Evolutionary conservation across 306 rosid species (phyloP).

Genomic region (Cajanus cajan): DNA sequence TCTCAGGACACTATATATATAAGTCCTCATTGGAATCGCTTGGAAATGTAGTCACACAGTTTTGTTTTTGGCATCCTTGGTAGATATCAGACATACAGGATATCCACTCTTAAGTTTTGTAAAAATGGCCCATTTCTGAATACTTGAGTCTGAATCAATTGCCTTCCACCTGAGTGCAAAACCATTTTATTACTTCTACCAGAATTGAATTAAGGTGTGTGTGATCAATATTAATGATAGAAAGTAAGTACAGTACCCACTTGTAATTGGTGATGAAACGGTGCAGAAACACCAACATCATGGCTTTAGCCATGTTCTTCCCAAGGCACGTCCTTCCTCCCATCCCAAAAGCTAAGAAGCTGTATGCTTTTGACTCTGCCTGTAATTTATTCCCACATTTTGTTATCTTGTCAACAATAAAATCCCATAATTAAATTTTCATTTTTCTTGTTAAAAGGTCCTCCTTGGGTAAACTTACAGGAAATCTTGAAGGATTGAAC

Average conservation of each 20-base stretch:
- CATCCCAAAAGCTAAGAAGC: constrained; percentile 89
- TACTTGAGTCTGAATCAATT: constrained; percentile 63
- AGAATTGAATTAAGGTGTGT: too few species aligned
- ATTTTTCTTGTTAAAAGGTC: neutral
- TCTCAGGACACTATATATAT: too few species aligned
- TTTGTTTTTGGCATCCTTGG: neutral
- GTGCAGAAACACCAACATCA: constrained; percentile 88
- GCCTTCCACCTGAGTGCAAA: constrained; percentile 65
- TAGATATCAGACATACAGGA: constrained; percentile 50
- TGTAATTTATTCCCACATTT: constrained; percentile 11
- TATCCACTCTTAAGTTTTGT: constrained; percentile 71
- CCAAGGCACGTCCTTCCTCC: constrained; percentile 93
- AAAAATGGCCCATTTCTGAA: constrained; percentile 72
- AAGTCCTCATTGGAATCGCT: neutral
- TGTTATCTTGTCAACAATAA: neutral
- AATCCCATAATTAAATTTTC: neutral
- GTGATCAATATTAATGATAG: neutral
- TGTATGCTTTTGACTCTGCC: constrained; percentile 62
- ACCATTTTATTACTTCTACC: neutral
- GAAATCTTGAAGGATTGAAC: constrained; percentile 76
- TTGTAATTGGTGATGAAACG: constrained; percentile 69
- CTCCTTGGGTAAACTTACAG: constrained; percentile 39
- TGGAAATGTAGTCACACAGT: constrained; percentile 2
- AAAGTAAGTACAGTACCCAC: constrained; percentile 32
- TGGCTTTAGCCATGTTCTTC: constrained; percentile 78